Evolutionary conservation across 2,329 filamentous ascomycete species (phyloP).

Genomic region (Zymoseptoria passerinii): DNA sequence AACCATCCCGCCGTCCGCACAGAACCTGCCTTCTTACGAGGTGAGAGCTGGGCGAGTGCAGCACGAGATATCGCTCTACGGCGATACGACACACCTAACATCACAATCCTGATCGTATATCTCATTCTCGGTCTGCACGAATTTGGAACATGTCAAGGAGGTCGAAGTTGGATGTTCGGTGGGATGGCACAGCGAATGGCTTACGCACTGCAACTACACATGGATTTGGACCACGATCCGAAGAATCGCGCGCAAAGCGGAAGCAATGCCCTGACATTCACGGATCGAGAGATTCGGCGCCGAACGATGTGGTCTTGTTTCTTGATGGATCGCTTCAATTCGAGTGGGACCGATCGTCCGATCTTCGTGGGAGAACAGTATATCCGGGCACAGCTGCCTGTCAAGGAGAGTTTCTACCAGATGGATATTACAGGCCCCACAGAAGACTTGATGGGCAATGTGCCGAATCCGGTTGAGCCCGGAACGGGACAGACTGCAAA

Average conservation of each 20-base stretch:
- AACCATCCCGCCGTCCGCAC: slow-evolving; percentile 72
- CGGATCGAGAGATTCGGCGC: slow-evolving; percentile 84
- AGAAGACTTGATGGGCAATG: slow-evolving; percentile 67
- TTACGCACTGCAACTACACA: slow-evolving; percentile 87
- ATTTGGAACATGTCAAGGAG: slow-evolving; percentile 94
- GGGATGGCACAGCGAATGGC: slow-evolving; percentile 96
- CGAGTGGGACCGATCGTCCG: slow-evolving; percentile 84
- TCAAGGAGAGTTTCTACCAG: slow-evolving; percentile 82
- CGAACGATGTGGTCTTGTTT: slow-evolving; percentile 98
- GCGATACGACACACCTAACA: slow-evolving; percentile 89
- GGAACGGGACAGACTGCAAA: slow-evolving; percentile 58
- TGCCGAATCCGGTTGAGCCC: slow-evolving; percentile 53
- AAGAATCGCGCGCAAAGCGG: slow-evolving; percentile 18
- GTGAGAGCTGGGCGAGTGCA: slow-evolving; percentile 81
- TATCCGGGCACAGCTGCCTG: slow-evolving; percentile 79
- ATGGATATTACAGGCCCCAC: slow-evolving; percentile 85
- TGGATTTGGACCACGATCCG: slow-evolving; percentile 69
- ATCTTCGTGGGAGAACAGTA: slow-evolving; percentile 86
- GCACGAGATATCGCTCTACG: slow-evolving; percentile 82
- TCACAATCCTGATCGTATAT: slow-evolving; percentile 88
- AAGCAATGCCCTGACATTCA: slow-evolving; percentile 55
- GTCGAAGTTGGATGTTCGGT: slow-evolving; percentile 89
- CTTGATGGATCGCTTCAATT: slow-evolving; percentile 95
- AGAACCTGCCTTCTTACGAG: slow-evolving; percentile 73
- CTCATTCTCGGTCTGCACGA: slow-evolving; percentile 85